Evolutionary conservation across 2,329 filamentous ascomycete genomes (phyloP), one percentile per base, ranked within the genome.

Genomic region (Penicillium sp.): DNA sequence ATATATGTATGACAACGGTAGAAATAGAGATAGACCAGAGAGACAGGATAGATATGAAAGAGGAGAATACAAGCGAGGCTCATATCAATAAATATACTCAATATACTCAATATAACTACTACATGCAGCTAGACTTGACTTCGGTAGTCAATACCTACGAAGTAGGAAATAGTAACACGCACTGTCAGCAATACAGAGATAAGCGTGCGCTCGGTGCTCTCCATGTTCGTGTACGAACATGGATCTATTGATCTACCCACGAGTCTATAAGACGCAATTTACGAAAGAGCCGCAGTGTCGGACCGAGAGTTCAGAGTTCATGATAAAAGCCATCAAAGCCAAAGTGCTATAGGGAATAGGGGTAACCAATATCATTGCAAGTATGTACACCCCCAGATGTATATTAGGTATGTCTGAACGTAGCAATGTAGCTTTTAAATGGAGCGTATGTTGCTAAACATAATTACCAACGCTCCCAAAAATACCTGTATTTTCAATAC

Each of bases 151-250:
- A 19, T n/a, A 6, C 15, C 6, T 29, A 29, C 8, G 5, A 11
- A 11, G 16, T 7, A 31, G 39, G 16, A 29, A 33, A 41, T 23
- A 50, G 27, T 33, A 11, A 58, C 53, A 50, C 58, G 62, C 63
- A 61, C 36, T 62, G 61, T 64, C 53, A 31, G 50, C 51, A 53
- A 25, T n/a, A 41, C 15, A 16, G 16, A 36, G 45, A 50, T 55
- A 55, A 55, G 53, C 46, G 39, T 43, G 23, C 39, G 53, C 53
- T 55, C 53, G 46, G 38, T 43, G 34, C 38, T 50, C 39, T n/a
- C 11, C 23, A n/a, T 36, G n/a, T 36, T 19, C 19, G 36, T 50
- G 19, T 38, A 33, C 52, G 45, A 44, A 13, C 13, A 29, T 55
- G 39, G 31, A 39, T 44, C 39, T 55, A 25, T 33, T 47, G 27